Percentiles rank a stretch among this genome's conserved stretches.
phyloP scores from a whole-genome alignment of 345 rosid genomes.

The Corchorus olitorius region DNA sequence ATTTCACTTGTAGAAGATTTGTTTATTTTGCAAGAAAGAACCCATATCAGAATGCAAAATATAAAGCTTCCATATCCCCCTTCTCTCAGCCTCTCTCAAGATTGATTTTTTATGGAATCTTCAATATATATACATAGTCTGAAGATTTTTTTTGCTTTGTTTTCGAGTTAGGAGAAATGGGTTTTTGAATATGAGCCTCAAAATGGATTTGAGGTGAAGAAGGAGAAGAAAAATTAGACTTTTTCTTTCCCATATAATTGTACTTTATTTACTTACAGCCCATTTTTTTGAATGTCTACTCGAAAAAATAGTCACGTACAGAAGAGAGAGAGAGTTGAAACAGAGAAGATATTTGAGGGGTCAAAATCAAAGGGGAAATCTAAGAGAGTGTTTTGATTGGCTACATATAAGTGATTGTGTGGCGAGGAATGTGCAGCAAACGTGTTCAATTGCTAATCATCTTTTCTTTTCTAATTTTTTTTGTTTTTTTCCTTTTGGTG shows the following conservation, averaged over 20 bases:
- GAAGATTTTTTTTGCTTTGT: constrained; percentile 6
- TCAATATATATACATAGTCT: constrained; percentile 13
- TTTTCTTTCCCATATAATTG: neutral
- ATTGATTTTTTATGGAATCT: constrained; percentile 11
- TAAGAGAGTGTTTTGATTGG: constrained; percentile 45
- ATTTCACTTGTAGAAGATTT: constrained; percentile 26
- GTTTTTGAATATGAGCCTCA: constrained; percentile 31
- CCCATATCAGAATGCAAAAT: constrained; percentile 18
- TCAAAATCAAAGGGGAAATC: constrained; percentile 38
- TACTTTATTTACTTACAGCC: neutral
- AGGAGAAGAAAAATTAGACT: constrained; percentile 10
- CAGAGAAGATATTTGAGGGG: constrained; percentile 16
- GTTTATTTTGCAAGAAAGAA: constrained; percentile 13
- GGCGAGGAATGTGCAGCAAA: constrained; percentile 28
- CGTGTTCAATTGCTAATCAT: constrained; percentile 51
- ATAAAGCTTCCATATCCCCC: constrained; percentile 10
- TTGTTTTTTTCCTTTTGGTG: neutral
- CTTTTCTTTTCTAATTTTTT: neutral
- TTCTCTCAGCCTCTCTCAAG: neutral
- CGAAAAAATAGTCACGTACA: neutral
- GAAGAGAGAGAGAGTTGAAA: neutral
- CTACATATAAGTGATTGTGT: constrained; percentile 35
- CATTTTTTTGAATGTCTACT: neutral
- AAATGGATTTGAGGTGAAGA: constrained; percentile 40
- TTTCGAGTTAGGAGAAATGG: neutral